Conservation (phyloP, 1,139 yeast species). For the Magnusiomyces ingens region DNA sequence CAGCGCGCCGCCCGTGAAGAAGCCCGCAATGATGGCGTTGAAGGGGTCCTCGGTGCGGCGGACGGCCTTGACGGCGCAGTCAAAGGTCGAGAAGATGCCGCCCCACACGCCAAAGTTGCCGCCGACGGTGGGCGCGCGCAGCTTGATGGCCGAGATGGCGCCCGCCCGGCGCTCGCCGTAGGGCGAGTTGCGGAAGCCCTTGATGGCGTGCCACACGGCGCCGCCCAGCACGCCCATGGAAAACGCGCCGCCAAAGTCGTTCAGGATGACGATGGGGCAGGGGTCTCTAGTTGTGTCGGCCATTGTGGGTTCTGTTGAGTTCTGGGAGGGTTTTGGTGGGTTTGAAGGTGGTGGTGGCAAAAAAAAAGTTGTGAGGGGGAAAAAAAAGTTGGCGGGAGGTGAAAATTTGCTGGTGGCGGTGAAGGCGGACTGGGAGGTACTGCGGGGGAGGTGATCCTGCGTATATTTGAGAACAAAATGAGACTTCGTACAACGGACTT, state of each 20-base stretch:
- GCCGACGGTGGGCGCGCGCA: constrained; percentile 97
- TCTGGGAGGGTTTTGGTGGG: too few relatives aligned
- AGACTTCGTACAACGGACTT: too few relatives aligned
- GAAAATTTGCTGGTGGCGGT: too few relatives aligned
- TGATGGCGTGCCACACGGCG: constrained; percentile 96
- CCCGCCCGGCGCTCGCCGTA: constrained; percentile 88
- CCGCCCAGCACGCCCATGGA: constrained; percentile 99
- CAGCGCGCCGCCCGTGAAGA: constrained; percentile 95
- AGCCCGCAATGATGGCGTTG: constrained; percentile 97
- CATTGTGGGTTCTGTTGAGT: constrained; percentile 15
- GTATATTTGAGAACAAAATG: too few relatives aligned
- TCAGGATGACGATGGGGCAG: constrained; percentile 91
- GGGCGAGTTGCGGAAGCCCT: constrained; percentile 97
- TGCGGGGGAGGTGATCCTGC: too few relatives aligned
- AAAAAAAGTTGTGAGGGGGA: too few relatives aligned
- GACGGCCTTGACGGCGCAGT: constrained; percentile 90
- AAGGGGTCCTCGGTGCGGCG: constrained; percentile 98
- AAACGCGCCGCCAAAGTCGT: constrained; percentile 98
- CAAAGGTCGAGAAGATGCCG: constrained; percentile 91
- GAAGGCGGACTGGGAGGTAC: too few relatives aligned
- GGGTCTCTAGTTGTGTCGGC: constrained; percentile 96
- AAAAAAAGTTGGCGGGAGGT: too few relatives aligned
- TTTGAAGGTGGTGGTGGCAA: too few relatives aligned
- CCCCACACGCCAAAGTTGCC: constrained; percentile 99
- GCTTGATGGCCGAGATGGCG: constrained; percentile 81